These are phyloP conservation scores for Endotrypanum monterogeii DNA, from an alignment of 208 protist species.

Conservation along the genomic window DNA sequence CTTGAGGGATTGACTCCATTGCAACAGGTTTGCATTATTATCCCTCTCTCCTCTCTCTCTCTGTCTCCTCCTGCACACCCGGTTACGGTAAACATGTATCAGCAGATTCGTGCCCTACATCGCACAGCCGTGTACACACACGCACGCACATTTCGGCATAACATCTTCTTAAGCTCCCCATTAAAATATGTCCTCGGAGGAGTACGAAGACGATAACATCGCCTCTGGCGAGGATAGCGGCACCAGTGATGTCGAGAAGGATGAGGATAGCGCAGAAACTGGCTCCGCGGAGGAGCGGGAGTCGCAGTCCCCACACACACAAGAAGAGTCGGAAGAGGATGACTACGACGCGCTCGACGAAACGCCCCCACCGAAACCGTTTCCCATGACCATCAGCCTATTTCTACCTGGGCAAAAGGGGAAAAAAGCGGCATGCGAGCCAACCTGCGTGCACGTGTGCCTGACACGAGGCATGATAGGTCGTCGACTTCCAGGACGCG, in stretches of 20 bases:
- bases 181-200: constrained; percentile 4
- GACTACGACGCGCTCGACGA: constrained; percentile 11
- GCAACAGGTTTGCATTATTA: no score
- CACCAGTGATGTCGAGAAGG: constrained; percentile 23
- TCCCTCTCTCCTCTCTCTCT: neutral
- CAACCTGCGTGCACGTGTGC: constrained; percentile 26
- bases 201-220: constrained; percentile 9
- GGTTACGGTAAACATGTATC: neutral
- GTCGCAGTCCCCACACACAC: neutral
- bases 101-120: neutral
- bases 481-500: neutral
- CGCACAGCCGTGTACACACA: neutral
- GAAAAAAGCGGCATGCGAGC: neutral
- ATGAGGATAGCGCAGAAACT: constrained; percentile 8
- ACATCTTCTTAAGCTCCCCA: neutral
- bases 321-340: constrained; percentile 26
- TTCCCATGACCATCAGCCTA: constrained; percentile 18
- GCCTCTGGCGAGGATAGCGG: constrained; percentile 3
- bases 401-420: constrained; percentile 5
- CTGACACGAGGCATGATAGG: constrained; percentile 25
- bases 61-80: neutral
- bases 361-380: constrained; percentile 19
- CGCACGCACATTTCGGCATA: no score
- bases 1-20: no score
- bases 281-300: constrained; percentile 14